Conservation (phyloP, 305 asterid species). For the Fraxinus sp. region DNA sequence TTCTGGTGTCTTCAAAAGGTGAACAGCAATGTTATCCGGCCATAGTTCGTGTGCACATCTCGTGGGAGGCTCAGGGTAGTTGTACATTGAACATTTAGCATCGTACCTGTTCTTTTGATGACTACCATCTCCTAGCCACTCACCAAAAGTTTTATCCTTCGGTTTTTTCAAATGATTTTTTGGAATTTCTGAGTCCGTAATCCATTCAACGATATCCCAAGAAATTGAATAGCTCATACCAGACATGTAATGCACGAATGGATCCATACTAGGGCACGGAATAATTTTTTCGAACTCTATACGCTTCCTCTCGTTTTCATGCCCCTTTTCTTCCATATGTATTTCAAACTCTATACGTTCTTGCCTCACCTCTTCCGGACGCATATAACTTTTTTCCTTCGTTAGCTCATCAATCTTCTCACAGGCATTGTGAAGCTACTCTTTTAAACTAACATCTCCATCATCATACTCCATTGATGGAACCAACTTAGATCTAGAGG, state of each 20-base stretch:
- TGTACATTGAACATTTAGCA: conserved; percentile 91
- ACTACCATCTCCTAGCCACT: conserved; percentile 72
- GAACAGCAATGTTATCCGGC: conserved; percentile 84
- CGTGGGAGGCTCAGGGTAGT: conserved; percentile 78
- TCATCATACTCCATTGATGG: no score
- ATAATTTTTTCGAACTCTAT: conserved; percentile 17
- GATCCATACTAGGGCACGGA: conserved; percentile 87
- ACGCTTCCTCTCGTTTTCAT: conserved; percentile 1
- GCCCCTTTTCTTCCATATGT: no score
- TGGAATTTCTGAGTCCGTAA: conserved; percentile 66
- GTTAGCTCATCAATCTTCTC: no score
- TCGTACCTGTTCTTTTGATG: conserved; percentile 69
- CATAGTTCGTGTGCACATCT: conserved; percentile 80
- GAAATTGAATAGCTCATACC: conserved; percentile 93
- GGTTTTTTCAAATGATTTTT: conserved; percentile 61
- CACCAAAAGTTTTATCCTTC: conserved; percentile 70
- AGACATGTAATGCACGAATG: conserved; percentile 83
- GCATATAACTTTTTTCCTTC: no score
- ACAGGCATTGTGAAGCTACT: no score
- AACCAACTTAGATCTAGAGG: no score
- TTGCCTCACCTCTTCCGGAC: no score
- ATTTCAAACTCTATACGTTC: no score
- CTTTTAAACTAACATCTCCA: no score
- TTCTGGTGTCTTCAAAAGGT: conserved; percentile 74
- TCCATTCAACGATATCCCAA: conserved; percentile 89